These are phyloP conservation scores for Ustilago nuda DNA, from an alignment of 1,284 basidiomycete genomes.

Conservation along the genomic window DNA sequence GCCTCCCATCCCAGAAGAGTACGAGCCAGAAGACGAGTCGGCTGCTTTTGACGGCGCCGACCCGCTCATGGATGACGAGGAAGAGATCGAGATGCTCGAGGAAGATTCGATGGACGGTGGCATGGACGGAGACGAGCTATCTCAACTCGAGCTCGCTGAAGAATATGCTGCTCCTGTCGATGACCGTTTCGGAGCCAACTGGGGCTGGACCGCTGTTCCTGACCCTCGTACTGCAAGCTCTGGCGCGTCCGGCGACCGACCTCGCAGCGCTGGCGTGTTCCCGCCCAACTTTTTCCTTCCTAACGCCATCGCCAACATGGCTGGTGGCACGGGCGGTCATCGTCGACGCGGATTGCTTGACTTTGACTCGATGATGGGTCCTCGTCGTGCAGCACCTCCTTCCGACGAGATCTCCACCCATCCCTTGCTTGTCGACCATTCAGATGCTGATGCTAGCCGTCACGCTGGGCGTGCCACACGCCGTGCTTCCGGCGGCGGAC, in stretches of 20 bases:
- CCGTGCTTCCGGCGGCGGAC: constrained; percentile 18
- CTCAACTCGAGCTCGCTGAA: constrained; percentile 62
- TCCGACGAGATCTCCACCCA: constrained; percentile 74
- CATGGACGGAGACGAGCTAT: constrained; percentile 57
- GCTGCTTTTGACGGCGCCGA: neutral
- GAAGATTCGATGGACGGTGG: constrained; percentile 52
- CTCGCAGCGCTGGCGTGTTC: constrained; percentile 26
- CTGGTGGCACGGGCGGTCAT: constrained; percentile 31
- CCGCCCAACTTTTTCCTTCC: constrained; percentile 60
- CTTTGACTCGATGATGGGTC: constrained; percentile 48
- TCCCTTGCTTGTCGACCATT: constrained; percentile 79
- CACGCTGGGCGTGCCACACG: constrained; percentile 27
- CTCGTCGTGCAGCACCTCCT: constrained; percentile 32
- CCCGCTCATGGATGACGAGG: constrained; percentile 32
- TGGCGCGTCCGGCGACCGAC: constrained; percentile 24
- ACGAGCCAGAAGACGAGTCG: neutral
- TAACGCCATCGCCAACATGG: constrained; percentile 33
- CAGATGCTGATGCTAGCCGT: constrained; percentile 37
- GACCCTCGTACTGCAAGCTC: constrained; percentile 21
- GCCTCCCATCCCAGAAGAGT: constrained; percentile 5
- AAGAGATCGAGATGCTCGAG: constrained; percentile 40
- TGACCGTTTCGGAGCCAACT: constrained; percentile 68
- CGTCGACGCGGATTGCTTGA: constrained; percentile 49
- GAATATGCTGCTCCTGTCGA: constrained; percentile 47
- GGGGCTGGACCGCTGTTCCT: constrained; percentile 60